These are phyloP conservation scores for Magnusiomyces suaveolens DNA, from an alignment of 1,139 yeast species.

Conservation along the genomic window DNA sequence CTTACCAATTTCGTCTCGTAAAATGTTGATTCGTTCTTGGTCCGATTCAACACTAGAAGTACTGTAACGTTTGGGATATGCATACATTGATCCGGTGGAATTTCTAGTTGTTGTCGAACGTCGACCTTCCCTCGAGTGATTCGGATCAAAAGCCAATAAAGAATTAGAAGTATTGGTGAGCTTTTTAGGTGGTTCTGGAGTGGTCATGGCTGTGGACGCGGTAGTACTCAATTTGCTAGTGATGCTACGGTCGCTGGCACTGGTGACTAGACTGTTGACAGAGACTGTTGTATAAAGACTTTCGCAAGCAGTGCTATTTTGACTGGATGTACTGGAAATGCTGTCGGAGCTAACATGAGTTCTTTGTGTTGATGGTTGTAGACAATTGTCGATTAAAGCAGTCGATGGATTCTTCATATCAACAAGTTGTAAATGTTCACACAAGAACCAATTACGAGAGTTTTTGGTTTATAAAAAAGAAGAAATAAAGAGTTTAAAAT, in stretches of 20 bases:
- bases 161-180: no score
- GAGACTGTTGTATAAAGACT: background rate
- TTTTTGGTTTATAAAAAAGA: no score
- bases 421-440: no score
- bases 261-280: background rate
- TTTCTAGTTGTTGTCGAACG: background rate
- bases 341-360: background rate
- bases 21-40: conserved; percentile 8
- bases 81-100: background rate
- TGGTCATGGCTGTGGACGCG: background rate
- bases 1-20: conserved; percentile 13
- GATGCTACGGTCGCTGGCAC: background rate
- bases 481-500: no score
- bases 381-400: no score
- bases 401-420: no score
- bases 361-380: background rate
- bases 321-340: background rate
- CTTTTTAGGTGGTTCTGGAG: background rate
- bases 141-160: no score
- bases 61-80: background rate
- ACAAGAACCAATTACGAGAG: no score
- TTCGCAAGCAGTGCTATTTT: background rate
- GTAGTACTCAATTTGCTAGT: background rate
- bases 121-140: background rate
- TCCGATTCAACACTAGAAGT: conserved; percentile 5